Conservation (phyloP, 352 stramenopile species). For the Pythium sp. region DNA sequence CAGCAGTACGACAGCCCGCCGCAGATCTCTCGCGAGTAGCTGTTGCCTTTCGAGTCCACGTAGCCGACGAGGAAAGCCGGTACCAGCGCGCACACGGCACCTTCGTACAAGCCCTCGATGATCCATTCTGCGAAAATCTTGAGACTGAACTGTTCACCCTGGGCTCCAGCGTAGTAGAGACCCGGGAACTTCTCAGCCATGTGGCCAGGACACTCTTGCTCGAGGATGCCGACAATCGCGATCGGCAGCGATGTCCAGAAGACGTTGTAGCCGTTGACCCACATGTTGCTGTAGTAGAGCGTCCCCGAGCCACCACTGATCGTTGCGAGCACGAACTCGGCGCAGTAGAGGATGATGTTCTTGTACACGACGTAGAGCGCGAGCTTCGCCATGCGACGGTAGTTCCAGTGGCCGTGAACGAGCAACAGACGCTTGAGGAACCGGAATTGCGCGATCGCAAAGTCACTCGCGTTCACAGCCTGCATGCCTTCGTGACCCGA, state of each 20-base stretch:
- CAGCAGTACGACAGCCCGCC: constrained; percentile 76
- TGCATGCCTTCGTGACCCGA: constrained; percentile 98
- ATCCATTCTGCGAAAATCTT: constrained; percentile 84
- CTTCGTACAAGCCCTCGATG: constrained; percentile 75
- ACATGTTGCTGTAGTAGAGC: constrained; percentile 89
- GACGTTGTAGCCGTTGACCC: constrained; percentile 96
- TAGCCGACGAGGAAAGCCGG: constrained; percentile 55
- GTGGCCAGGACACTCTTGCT: constrained; percentile 73
- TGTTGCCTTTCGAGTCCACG: constrained; percentile 58
- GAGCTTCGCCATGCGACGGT: constrained; percentile 94
- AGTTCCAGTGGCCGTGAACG: constrained; percentile 98
- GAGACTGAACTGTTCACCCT: constrained; percentile 81
- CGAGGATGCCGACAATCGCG: constrained; percentile 65
- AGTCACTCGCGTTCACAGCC: constrained; percentile 97
- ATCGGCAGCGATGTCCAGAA: constrained; percentile 95
- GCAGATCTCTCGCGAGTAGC: constrained; percentile 66
- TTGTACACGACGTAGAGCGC: constrained; percentile 99
- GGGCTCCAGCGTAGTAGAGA: constrained; percentile 75
- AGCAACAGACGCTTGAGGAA: constrained; percentile 95
- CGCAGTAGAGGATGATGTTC: constrained; percentile 92
- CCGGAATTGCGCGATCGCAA: constrained; percentile 98
- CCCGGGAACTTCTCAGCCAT: constrained; percentile 78
- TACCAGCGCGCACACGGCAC: constrained; percentile 62
- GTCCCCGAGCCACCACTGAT: constrained; percentile 71
- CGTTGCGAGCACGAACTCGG: constrained; percentile 87